phyloP scores from a whole-genome alignment of 1,139 yeast species.

The Hansenula lynferdii region DNA sequence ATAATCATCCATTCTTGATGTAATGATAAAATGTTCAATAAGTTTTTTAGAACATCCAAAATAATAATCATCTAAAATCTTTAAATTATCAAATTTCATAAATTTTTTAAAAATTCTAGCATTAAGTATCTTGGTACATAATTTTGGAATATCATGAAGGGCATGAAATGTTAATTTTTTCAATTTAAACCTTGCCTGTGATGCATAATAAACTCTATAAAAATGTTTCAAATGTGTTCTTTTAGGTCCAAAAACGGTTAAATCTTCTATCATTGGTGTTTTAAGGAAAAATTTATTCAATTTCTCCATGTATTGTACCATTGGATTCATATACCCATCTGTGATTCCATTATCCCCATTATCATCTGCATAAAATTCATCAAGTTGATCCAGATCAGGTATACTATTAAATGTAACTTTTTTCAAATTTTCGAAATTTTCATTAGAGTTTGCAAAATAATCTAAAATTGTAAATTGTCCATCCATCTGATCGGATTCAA shows the following conservation, averaged over 20 bases:
- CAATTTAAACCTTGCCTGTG: neutral
- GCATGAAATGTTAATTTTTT: neutral
- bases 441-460: neutral
- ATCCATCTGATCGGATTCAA: neutral
- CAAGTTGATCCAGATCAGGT: too few relatives aligned
- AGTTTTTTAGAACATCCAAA: conserved; percentile 12
- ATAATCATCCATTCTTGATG: conserved; percentile 17
- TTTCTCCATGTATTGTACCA: too few relatives aligned
- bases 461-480: neutral
- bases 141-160: conserved; percentile 5
- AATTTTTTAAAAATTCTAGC: conserved; percentile 11
- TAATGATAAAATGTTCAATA: conserved; percentile 13
- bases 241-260: neutral
- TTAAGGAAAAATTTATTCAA: neutral
- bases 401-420: too few relatives aligned
- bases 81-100: conserved; percentile 7
- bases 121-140: conserved; percentile 11
- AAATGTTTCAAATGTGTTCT: neutral
- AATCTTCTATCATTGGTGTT: neutral
- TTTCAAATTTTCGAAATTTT: neutral
- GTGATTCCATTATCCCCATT: too few relatives aligned
- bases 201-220: neutral
- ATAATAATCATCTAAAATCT: conserved; percentile 13
- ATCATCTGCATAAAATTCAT: too few relatives aligned
- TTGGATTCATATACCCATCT: too few relatives aligned